Percentiles rank a stretch among this genome's conserved stretches.
Evolutionary conservation across 805 yeast genomes (phyloP).

Genomic region (Yarrowia osloensis): DNA sequence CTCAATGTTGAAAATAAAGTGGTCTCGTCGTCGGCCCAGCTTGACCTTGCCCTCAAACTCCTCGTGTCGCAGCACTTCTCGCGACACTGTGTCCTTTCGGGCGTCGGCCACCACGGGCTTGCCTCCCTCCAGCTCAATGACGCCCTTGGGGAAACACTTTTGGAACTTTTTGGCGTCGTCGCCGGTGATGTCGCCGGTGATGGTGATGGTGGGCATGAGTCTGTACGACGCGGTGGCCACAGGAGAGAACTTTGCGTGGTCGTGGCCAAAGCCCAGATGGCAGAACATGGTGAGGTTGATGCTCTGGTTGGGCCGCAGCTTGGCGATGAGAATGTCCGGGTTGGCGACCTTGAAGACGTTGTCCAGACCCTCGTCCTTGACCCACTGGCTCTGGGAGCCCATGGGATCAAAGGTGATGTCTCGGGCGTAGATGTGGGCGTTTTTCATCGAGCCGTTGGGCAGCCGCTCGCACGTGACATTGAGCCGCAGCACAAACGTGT

Average conservation of each 20-base stretch:
- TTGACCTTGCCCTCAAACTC: constrained; percentile 88
- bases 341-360: constrained; percentile 63
- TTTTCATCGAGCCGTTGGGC: constrained; percentile 77
- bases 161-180: constrained; percentile 76
- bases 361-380: constrained; percentile 56
- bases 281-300: constrained; percentile 88
- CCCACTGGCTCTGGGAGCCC: constrained; percentile 76
- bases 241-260: constrained; percentile 97
- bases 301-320: constrained; percentile 96
- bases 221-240: constrained; percentile 96
- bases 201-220: constrained; percentile 83
- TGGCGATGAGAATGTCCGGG: constrained; percentile 87
- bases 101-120: constrained; percentile 85
- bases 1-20: constrained; percentile 92
- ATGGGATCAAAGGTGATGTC: constrained; percentile 90
- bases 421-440: constrained; percentile 83
- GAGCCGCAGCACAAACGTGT: constrained; percentile 81
- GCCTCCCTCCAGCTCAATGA: constrained; percentile 66
- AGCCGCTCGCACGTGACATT: constrained; percentile 83
- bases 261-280: constrained; percentile 85
- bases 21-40: constrained; percentile 87
- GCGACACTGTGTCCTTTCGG: constrained; percentile 92
- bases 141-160: constrained; percentile 92
- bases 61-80: constrained; percentile 92
- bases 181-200: constrained; percentile 62